phyloP scores from a whole-genome alignment of 345 rosid species.

The Sonneratia alba region DNA sequence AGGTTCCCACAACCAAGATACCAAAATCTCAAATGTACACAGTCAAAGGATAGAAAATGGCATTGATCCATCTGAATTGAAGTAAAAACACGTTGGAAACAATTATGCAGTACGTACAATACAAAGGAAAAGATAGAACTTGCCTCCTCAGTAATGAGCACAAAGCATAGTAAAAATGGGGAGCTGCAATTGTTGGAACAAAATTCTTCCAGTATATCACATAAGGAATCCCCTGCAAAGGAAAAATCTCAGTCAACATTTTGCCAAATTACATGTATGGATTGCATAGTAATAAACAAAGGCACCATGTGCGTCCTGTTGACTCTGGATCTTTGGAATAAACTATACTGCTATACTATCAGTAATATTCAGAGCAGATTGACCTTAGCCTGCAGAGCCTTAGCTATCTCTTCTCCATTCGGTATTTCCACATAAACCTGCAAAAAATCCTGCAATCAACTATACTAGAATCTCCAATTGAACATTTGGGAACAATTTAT shows the following conservation, averaged over 20 bases:
- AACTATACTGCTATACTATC: not conserved
- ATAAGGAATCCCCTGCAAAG: constrained; percentile 36
- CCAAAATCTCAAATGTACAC: not conserved
- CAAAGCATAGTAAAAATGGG: constrained; percentile 36
- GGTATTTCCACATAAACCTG: constrained; percentile 44
- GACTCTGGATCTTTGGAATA: not conserved
- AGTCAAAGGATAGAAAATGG: not conserved
- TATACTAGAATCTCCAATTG: not conserved
- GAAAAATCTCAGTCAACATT: not conserved
- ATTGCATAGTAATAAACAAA: not conserved
- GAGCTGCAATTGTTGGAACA: constrained; percentile 23
- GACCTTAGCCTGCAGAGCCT: constrained; percentile 41
- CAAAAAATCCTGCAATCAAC: constrained; percentile 1
- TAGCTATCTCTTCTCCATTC: constrained; percentile 31
- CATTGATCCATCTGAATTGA: not conserved
- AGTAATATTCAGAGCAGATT: not conserved
- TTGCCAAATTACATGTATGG: not conserved
- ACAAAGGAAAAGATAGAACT: not conserved
- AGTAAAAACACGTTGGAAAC: no score
- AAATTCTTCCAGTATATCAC: constrained; percentile 38
- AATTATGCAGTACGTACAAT: not conserved
- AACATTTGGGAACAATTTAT: not conserved
- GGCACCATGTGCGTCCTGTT: not conserved
- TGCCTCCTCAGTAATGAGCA: constrained; percentile 38
- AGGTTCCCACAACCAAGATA: not conserved